Percentiles rank a stretch among this genome's conserved stretches.
These are phyloP conservation scores for Clitoria ternatea DNA, from an alignment of 306 rosid species.

Conservation along the genomic window DNA sequence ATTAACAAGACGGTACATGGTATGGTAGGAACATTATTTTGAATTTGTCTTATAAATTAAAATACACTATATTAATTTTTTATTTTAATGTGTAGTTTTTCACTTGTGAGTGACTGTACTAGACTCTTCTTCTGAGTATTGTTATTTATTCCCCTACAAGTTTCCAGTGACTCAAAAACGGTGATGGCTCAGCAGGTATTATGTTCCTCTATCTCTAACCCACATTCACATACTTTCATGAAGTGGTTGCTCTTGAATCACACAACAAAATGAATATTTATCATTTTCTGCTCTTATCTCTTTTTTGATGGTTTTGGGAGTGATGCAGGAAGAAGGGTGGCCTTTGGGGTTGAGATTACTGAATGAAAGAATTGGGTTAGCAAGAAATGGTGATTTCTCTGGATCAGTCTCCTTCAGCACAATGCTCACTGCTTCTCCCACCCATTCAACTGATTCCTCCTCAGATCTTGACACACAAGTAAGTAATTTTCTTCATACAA, in stretches of 20 bases:
- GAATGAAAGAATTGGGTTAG: conserved; percentile 56
- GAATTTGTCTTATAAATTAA: too few species aligned
- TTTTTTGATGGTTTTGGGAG: not conserved
- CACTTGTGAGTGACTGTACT: conserved; percentile 19
- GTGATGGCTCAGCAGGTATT: conserved; percentile 62
- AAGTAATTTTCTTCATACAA: not conserved
- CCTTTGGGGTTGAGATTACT: conserved; percentile 69
- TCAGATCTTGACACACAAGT: conserved; percentile 73
- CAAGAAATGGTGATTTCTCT: conserved; percentile 47
- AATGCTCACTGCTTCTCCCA: conserved; percentile 51
- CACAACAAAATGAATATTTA: not conserved
- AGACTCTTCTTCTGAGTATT: not conserved
- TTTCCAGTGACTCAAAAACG: not conserved
- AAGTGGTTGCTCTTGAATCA: not conserved
- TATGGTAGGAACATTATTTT: too few species aligned
- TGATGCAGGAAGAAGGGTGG: conserved; percentile 78
- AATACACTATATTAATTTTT: too few species aligned
- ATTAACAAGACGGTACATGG: too few species aligned
- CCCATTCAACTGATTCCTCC: conserved; percentile 43
- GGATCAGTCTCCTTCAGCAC: conserved; percentile 73
- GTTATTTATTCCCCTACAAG: not conserved
- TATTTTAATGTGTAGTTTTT: not conserved
- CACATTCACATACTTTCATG: not conserved
- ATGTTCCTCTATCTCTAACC: not conserved
- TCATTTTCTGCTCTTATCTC: not conserved